phyloP scores from a whole-genome alignment of 306 rosid genomes.

The Acacia crassicarpa region DNA sequence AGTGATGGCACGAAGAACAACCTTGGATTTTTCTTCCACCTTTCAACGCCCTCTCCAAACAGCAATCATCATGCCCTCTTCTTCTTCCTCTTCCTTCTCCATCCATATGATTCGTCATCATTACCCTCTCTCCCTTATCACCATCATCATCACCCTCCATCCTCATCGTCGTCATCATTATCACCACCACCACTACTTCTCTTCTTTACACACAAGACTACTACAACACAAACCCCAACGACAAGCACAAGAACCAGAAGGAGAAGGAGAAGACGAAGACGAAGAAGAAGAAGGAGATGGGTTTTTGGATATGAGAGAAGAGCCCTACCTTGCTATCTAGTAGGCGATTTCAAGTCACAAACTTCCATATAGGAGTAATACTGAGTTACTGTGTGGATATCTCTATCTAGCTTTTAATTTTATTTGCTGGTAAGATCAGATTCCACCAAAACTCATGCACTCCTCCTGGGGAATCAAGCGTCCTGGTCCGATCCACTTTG shows the following conservation, averaged over 20 bases:
- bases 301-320: conserved; percentile 36
- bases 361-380: conserved; percentile 17
- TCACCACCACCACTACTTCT: not conserved
- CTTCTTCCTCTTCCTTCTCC: conserved; percentile 52
- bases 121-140: conserved; percentile 23
- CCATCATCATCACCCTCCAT: conserved; percentile 34
- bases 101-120: conserved; percentile 36
- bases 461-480: conserved; percentile 90
- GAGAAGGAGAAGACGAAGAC: not conserved
- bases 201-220: conserved; percentile 27
- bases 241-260: conserved; percentile 26
- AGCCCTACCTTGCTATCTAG: conserved; percentile 42
- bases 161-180: conserved; percentile 47
- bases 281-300: not conserved
- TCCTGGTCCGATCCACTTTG: conserved; percentile 89
- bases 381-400: conserved; percentile 17
- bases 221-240: conserved; percentile 5
- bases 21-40: conserved; percentile 69
- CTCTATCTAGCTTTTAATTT: conserved; percentile 13
- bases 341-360: conserved; percentile 17
- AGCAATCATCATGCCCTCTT: conserved; percentile 76
- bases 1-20: conserved; percentile 49
- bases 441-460: conserved; percentile 32
- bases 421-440: conserved; percentile 21
- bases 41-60: conserved; percentile 62